Evolutionary conservation across 257 asterid genomes (phyloP).

Genomic region (Nicotiana undulata): DNA sequence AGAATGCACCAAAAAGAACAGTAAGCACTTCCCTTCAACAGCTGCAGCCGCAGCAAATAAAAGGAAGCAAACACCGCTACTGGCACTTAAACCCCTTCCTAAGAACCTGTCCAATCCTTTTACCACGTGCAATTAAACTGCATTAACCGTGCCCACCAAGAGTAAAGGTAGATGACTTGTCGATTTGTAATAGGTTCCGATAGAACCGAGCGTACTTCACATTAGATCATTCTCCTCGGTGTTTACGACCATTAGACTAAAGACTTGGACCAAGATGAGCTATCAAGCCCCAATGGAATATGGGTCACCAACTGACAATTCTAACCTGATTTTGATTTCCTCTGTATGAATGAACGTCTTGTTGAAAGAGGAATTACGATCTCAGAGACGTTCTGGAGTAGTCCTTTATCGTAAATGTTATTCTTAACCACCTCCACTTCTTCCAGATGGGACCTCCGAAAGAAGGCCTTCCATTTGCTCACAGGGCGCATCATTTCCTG

Average conservation of each 20-base stretch:
- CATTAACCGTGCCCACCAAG: neutral
- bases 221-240: neutral
- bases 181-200: neutral
- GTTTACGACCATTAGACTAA: neutral
- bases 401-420: constrained; percentile 68
- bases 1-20: neutral
- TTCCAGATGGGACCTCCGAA: constrained; percentile 66
- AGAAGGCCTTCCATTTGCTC: constrained; percentile 77
- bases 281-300: neutral
- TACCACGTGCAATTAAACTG: constrained; percentile 1
- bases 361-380: constrained; percentile 66
- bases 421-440: constrained; percentile 53
- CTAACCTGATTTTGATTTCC: constrained; percentile 57
- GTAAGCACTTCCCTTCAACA: neutral
- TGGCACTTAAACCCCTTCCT: neutral
- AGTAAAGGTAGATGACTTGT: neutral
- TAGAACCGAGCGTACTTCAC: neutral
- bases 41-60: neutral
- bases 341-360: constrained; percentile 43
- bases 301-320: constrained; percentile 10
- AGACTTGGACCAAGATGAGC: constrained; percentile 11
- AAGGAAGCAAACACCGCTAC: neutral
- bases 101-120: neutral
- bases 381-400: constrained; percentile 49
- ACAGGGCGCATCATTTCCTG: constrained; percentile 43